A percentile compares a stretch with the other conserved stretches of the same genome.
phyloP scores from a whole-genome alignment of 2,329 filamentous ascomycete species.

The Samsoniella hepiali region DNA sequence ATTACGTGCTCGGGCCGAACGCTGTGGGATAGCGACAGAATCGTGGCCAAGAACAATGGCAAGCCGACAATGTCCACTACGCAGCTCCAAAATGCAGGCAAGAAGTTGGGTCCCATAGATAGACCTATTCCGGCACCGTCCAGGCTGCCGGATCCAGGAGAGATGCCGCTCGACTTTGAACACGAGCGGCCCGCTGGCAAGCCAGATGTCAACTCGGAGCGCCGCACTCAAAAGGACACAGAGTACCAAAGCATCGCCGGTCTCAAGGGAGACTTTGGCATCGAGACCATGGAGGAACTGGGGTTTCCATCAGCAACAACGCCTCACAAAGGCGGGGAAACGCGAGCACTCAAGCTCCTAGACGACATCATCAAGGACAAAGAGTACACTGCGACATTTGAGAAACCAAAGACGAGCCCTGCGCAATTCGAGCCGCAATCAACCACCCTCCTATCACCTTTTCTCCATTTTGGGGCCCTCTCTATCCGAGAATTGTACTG shows the following conservation, averaged over 20 bases:
- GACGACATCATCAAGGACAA: constrained; percentile 57
- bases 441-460: constrained; percentile 70
- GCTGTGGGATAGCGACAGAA: constrained; percentile 68
- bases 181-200: constrained; percentile 48
- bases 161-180: constrained; percentile 57
- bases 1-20: constrained; percentile 64
- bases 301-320: constrained; percentile 64
- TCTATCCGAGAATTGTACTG: constrained; percentile 72
- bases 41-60: constrained; percentile 62
- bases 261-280: constrained; percentile 63
- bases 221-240: constrained; percentile 52
- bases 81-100: constrained; percentile 62
- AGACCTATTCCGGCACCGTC: constrained; percentile 59
- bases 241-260: constrained; percentile 62
- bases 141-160: constrained; percentile 61
- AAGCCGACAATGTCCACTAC: constrained; percentile 73
- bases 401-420: constrained; percentile 72
- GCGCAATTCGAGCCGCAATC: constrained; percentile 70
- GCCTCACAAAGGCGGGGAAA: constrained; percentile 69
- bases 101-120: constrained; percentile 59
- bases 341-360: constrained; percentile 56
- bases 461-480: constrained; percentile 71
- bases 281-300: constrained; percentile 69
- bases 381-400: constrained; percentile 68
- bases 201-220: constrained; percentile 59